phyloP scores from a whole-genome alignment of 805 yeast genomes.

The Schwanniomyces pseudopolymorphus region DNA sequence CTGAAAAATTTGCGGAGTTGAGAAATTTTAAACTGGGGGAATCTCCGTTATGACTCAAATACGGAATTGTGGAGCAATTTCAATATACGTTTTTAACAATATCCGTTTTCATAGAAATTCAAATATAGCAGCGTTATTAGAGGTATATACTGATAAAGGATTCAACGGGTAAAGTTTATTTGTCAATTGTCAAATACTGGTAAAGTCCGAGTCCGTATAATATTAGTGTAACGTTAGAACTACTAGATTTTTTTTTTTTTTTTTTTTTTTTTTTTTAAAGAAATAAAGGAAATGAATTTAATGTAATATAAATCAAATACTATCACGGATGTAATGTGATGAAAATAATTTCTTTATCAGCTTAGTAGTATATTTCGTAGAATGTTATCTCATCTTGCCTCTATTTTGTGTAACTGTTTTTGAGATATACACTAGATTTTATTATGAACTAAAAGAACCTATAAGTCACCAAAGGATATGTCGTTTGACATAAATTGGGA shows the following conservation, averaged over 20 bases:
- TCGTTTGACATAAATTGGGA: slow-evolving; percentile 47
- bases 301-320: too few relatives aligned
- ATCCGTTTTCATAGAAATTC: too few relatives aligned
- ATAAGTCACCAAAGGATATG: slow-evolving; percentile 20
- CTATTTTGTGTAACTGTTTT: not conserved
- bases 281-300: too few relatives aligned
- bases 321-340: too few relatives aligned
- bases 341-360: too few relatives aligned
- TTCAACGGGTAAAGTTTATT: too few relatives aligned
- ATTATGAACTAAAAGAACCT: not conserved
- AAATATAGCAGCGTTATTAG: not conserved
- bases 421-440: not conserved
- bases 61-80: not conserved
- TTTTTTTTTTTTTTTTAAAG: too few relatives aligned
- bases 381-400: not conserved
- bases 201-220: too few relatives aligned
- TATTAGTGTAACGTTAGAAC: too few relatives aligned
- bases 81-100: not conserved
- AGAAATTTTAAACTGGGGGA: not conserved
- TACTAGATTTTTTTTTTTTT: too few relatives aligned
- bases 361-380: not conserved
- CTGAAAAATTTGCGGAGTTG: not conserved
- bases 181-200: too few relatives aligned
- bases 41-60: not conserved
- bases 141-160: too few relatives aligned